Conservation (phyloP, 176 grass and related monocot species). For the Tillandsia fasciculata region DNA sequence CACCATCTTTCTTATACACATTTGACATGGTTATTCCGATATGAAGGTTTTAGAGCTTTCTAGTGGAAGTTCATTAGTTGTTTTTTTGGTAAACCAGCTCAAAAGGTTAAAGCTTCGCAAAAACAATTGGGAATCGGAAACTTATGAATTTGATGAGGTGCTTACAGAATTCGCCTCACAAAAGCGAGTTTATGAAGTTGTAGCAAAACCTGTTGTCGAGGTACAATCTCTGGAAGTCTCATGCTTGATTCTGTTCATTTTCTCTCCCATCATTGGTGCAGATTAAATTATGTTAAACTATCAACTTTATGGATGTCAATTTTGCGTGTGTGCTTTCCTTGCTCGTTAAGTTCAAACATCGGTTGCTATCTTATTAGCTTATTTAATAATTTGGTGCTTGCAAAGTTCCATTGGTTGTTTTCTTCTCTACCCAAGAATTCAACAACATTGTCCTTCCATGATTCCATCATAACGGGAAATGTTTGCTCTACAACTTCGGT, state of each 20-base stretch:
- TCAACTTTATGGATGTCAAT: not conserved
- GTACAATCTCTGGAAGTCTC: slow-evolving; percentile 32
- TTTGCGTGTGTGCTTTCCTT: no score
- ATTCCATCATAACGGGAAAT: no score
- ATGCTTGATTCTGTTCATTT: slow-evolving; percentile 10
- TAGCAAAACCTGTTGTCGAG: slow-evolving; percentile 99
- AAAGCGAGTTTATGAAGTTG: slow-evolving; percentile 98
- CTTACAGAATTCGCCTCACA: slow-evolving; percentile 98
- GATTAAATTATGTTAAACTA: not conserved
- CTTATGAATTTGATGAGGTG: slow-evolving; percentile 91
- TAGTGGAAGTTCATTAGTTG: not conserved
- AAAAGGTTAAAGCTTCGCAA: slow-evolving; percentile 99
- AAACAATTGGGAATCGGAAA: slow-evolving; percentile 98
- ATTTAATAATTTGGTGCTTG: no score
- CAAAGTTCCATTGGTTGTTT: no score
- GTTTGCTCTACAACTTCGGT: no score
- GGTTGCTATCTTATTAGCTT: not conserved
- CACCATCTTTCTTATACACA: not conserved
- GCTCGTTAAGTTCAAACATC: no score
- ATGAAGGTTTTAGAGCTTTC: slow-evolving; percentile 5
- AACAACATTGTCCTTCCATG: no score
- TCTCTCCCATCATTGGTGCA: not conserved
- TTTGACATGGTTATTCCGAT: not conserved
- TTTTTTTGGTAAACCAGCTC: slow-evolving; percentile 41
- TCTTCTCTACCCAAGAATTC: no score